phyloP scores from a whole-genome alignment of 2,329 filamentous ascomycete genomes.

The Sarocladiaceae sp. region DNA sequence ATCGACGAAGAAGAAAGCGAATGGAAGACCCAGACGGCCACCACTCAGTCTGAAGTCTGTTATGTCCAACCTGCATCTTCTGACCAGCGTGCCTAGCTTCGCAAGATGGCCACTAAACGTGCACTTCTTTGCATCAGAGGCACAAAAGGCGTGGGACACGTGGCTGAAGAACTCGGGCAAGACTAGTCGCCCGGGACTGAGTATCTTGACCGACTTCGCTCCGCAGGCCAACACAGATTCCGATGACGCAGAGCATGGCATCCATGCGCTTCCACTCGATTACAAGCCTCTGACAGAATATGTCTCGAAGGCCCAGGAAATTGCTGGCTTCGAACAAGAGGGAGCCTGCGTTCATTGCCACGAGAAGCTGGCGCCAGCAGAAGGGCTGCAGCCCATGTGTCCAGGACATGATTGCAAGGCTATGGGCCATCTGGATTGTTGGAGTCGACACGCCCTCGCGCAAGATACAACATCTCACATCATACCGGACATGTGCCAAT shows the following conservation, averaged over 20 bases:
- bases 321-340: constrained; percentile 53
- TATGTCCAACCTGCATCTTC: constrained; percentile 74
- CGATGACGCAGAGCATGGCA: constrained; percentile 34
- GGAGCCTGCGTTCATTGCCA: constrained; percentile 52
- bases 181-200: constrained; percentile 42
- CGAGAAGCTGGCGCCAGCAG: constrained; percentile 36
- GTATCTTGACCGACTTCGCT: constrained; percentile 54
- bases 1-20: constrained; percentile 46
- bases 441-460: constrained; percentile 48
- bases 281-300: constrained; percentile 50
- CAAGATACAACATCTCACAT: constrained; percentile 38
- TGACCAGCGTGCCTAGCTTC: constrained; percentile 78
- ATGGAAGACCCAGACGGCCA: constrained; percentile 53
- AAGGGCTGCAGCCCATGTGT: constrained; percentile 55
- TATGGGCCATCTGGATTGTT: constrained; percentile 57
- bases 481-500: constrained; percentile 64
- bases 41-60: constrained; percentile 60
- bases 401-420: constrained; percentile 48
- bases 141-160: constrained; percentile 63
- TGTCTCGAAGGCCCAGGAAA: constrained; percentile 49
- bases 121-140: constrained; percentile 72
- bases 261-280: constrained; percentile 51
- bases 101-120: constrained; percentile 75
- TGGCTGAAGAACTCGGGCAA: constrained; percentile 49
- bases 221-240: constrained; percentile 15